Base-by-base conservation (phyloP, 805 yeast genomes). In the Vanderwaltozyma polyspora region DNA sequence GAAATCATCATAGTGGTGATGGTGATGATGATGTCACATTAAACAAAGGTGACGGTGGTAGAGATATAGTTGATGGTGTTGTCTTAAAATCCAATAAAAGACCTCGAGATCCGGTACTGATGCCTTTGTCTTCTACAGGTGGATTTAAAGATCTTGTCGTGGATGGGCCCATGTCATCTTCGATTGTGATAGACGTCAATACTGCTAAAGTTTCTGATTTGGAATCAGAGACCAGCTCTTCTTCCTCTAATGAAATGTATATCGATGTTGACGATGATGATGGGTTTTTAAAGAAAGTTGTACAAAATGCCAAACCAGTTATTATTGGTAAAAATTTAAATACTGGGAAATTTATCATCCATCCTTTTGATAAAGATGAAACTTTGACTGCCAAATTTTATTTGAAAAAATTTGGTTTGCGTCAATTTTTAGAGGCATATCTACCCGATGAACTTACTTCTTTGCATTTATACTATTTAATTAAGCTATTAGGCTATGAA, bases 401-500 rank as follows among this genome's bases (percentile, higher is more conserved):
- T 46, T 57, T 86, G 34, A 79, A 79, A 46, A 51, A 59, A 3
- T 54, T 70, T 38, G 95, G 95, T 0, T 64, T 71, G 22, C 58
- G 66, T 39, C 54, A 59, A 37, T 85, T 85, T 46, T 52, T 84
- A 29, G 73, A 73, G 36, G 63, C 64, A 31, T 79, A 72, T 41
- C 53, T 83, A 14, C 82, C 87, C 2, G 66, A 68, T 2, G 68
- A 70, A 4, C 76, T 84, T 17, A 64, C 70, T 16, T 65, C 74
- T 4, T 66, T 71, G 12, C 79, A 79, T 44, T 63, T 82, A 4
- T 51, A 75, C 21, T 63, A 62, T 30, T 59, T 81, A 32, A 70
- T 80, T 9, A 63, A 72, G 31, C 59, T 78, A 26, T 52, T 86
- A 17, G 95, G 95, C 1, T 84, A 71, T 47, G 60, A 57, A 35